Conservation (phyloP, 495 filamentous ascomycete species). For the Trichoderma asperelloides region DNA sequence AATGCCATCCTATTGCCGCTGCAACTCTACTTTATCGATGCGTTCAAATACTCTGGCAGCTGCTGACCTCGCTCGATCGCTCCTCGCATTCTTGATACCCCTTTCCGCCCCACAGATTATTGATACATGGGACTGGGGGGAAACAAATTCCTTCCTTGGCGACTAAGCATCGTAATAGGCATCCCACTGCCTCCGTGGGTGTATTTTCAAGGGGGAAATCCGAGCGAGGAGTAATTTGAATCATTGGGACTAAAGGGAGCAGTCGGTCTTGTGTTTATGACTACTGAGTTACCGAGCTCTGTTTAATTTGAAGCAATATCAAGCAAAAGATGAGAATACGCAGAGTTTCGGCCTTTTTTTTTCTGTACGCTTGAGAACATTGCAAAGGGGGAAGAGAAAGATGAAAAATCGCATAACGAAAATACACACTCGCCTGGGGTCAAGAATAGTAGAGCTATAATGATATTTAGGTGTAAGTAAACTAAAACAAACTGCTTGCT, state of each 20-base stretch:
- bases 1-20: conserved; percentile 6
- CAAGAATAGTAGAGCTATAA: too few species aligned
- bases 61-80: background rate
- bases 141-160: background rate
- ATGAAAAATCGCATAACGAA: too few species aligned
- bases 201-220: background rate
- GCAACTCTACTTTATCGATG: conserved; percentile 55
- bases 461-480: too few species aligned
- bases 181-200: conserved; percentile 1
- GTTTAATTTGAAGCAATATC: background rate
- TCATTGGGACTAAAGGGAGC: background rate
- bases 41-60: conserved; percentile 32
- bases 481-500: too few species aligned
- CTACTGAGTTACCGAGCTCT: background rate
- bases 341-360: background rate
- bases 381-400: too few species aligned
- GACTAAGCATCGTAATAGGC: background rate
- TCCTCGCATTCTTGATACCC: background rate
- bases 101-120: background rate
- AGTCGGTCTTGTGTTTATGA: background rate
- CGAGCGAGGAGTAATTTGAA: background rate
- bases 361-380: too few species aligned
- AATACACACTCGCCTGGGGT: too few species aligned
- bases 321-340: background rate
- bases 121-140: background rate